A percentile compares a stretch with the other conserved stretches of the same genome.
Evolutionary conservation across 1,284 basidiomycete species (phyloP).

Genomic region (Boletus sp.): DNA sequence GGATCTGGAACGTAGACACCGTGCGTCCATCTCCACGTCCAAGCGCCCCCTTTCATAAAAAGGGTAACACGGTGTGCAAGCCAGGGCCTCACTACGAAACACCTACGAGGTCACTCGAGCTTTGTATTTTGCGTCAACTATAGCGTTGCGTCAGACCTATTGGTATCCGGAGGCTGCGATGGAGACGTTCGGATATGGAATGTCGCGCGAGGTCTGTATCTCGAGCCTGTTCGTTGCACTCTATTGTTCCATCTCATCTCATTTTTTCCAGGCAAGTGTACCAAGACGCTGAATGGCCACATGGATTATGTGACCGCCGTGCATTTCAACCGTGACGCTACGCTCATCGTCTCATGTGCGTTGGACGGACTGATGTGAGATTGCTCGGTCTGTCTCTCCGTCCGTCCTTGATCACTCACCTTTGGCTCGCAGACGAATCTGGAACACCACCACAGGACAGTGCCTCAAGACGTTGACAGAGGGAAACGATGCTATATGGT

Average conservation of each 20-base stretch:
- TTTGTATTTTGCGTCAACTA: conserved; percentile 94
- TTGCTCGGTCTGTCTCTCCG: conserved; percentile 43
- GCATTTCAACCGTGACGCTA: conserved; percentile 92
- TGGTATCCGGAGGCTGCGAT: conserved; percentile 93
- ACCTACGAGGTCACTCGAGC: conserved; percentile 81
- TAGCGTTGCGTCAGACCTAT: conserved; percentile 82
- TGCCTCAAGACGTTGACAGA: conserved; percentile 97
- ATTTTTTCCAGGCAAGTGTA: conserved; percentile 63
- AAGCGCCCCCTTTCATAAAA: background rate
- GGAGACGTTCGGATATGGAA: conserved; percentile 96
- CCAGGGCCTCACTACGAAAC: conserved; percentile 69
- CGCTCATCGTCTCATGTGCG: conserved; percentile 88
- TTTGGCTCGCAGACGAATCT: conserved; percentile 73
- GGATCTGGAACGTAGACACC: conserved; percentile 84
- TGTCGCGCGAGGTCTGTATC: conserved; percentile 65
- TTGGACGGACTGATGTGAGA: conserved; percentile 94
- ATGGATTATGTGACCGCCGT: conserved; percentile 94
- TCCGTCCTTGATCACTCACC: conserved; percentile 6
- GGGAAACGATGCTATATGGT: conserved; percentile 88
- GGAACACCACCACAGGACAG: conserved; percentile 92
- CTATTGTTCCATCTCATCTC: background rate
- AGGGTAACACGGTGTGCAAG: conserved; percentile 9
- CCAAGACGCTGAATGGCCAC: conserved; percentile 89
- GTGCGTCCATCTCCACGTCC: conserved; percentile 46
- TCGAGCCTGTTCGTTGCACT: background rate